Evolutionary conservation across 805 yeast species (phyloP).

Genomic region (Ogataea glucozyma): DNA sequence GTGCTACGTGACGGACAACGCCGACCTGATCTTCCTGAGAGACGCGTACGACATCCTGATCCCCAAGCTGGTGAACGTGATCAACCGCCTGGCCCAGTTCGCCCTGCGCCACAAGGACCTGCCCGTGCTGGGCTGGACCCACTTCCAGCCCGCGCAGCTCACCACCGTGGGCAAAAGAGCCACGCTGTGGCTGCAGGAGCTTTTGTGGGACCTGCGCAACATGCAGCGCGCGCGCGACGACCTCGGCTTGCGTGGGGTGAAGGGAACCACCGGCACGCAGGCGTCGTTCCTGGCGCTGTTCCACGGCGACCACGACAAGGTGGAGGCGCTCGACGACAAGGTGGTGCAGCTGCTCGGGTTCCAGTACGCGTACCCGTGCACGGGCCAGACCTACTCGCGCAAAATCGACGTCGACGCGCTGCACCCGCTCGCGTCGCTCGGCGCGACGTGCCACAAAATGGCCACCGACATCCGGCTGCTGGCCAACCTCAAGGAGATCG

Average conservation of each 20-base stretch:
- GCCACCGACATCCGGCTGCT: conserved; percentile 95
- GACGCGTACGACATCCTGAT: conserved; percentile 93
- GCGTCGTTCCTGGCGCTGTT: conserved; percentile 92
- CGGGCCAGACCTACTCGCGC: conserved; percentile 99
- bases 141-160: conserved; percentile 98
- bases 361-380: conserved; percentile 92
- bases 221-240: conserved; percentile 95
- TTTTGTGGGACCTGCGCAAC: conserved; percentile 96
- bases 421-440: conserved; percentile 90
- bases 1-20: conserved; percentile 96
- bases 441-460: conserved; percentile 95
- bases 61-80: conserved; percentile 94
- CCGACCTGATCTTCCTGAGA: conserved; percentile 93
- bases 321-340: conserved; percentile 86
- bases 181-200: conserved; percentile 95
- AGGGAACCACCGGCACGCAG: conserved; percentile 99
- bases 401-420: conserved; percentile 95
- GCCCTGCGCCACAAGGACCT: conserved; percentile 91
- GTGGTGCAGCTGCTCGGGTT: conserved; percentile 93
- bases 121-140: conserved; percentile 99
- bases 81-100: conserved; percentile 82
- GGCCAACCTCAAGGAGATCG: conserved; percentile 95
- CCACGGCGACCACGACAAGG: conserved; percentile 97
- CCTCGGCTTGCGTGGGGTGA: conserved; percentile 94
- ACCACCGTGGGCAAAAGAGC: conserved; percentile 99